Base-by-base conservation (phyloP, 1,284 basidiomycete genomes). In the Golubevia pallescens region DNA sequence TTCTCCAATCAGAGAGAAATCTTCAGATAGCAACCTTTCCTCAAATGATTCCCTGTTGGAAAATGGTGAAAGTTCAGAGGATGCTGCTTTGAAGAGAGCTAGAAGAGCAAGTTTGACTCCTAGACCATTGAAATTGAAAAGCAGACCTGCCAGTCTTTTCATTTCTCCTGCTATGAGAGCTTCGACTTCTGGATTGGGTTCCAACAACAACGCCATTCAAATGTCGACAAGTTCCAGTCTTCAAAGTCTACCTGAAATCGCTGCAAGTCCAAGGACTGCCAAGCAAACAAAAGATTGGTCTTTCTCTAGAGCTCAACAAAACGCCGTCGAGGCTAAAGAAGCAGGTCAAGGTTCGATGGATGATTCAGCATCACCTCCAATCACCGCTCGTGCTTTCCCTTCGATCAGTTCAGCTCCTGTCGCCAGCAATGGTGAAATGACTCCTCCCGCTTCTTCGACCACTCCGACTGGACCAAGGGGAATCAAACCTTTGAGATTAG, bases 101-200 rank as follows among this genome's bases (percentile, higher is more conserved):
- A 64, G 78, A 20, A 66, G 78, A 13, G 67, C 67, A 16, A 70
- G 67, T 38, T 60, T 80, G 34, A 74, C 73, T n/a, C 78, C 78
- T 19, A 66, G 67, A 52, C 78, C 78, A 21, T 70, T 80, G 63
- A 80, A 79, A 66, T 73, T 80, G 64, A 80, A 78, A 52, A 74
- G 73, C 32, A 64, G 78, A 48, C 78, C 78, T 6, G 73, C 77
- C 14, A 80, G 78, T 51, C 63, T 80, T 13, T 81, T 69, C 63
- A 42, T 81, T 52, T 64, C 70, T 23, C 67, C 24, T 28, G 54
- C 2, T n/a, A 24, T 14, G 7, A 48, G 42, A 48, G 28, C 28
- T 28, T 28, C 28, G 28, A 28, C 28, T 28, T 28, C 28, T 28
- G 42, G 42, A 48, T 13, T 13, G 8, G 42, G 13, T 48, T 16